Conservation (phyloP, 352 stramenopile genomes). For the Pythium plurisporium region DNA sequence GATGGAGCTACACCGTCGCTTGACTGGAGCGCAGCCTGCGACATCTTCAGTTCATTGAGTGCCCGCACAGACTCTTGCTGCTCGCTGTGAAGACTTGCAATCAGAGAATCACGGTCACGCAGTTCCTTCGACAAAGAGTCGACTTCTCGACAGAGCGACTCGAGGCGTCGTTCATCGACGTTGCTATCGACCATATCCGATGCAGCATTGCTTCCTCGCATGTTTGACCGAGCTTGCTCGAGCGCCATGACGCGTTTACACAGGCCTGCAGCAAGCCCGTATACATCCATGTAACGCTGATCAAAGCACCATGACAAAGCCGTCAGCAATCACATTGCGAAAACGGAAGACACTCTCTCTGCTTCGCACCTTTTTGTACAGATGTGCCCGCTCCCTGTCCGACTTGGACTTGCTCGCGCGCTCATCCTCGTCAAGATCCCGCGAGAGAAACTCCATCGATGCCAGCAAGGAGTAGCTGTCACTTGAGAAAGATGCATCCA, state of each 20-base stretch:
- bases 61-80: conserved; percentile 35
- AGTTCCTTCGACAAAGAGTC: conserved; percentile 50
- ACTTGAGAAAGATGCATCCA: conserved; percentile 26
- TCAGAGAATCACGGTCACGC: conserved; percentile 47
- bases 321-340: background rate
- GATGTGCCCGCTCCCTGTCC: conserved; percentile 48
- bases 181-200: conserved; percentile 31
- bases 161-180: conserved; percentile 37
- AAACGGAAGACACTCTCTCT: background rate
- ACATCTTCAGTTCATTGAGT: conserved; percentile 45
- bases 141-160: conserved; percentile 58
- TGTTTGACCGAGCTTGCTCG: conserved; percentile 21
- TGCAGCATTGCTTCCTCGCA: conserved; percentile 11
- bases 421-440: conserved; percentile 59
- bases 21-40: conserved; percentile 9
- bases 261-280: conserved; percentile 48
- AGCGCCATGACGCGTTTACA: conserved; percentile 41
- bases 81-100: conserved; percentile 52
- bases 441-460: conserved; percentile 59
- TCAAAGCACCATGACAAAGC: background rate
- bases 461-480: conserved; percentile 28
- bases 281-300: conserved; percentile 67
- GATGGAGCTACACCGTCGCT: conserved; percentile 1
- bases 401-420: conserved; percentile 49
- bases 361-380: conserved; percentile 73